These are phyloP conservation scores for Hansenula lynferdii DNA, from an alignment of 1,139 yeast genomes.

Conservation along the genomic window DNA sequence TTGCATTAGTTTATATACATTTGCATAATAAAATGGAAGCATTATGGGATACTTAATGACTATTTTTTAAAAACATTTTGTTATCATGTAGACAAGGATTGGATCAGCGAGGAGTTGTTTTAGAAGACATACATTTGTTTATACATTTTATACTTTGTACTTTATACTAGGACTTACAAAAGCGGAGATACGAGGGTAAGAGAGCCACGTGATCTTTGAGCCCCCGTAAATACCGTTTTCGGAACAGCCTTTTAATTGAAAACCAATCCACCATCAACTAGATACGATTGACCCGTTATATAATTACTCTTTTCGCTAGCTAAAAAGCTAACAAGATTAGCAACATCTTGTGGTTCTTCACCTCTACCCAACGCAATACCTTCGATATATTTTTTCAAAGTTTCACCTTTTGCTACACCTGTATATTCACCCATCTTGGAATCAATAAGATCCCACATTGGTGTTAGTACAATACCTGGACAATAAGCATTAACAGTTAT, in stretches of 20 bases:
- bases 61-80: too few relatives aligned
- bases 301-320: conserved; percentile 36
- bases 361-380: conserved; percentile 23
- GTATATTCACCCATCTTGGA: conserved; percentile 16
- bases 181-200: too few relatives aligned
- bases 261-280: conserved; percentile 38
- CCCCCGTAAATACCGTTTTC: too few relatives aligned
- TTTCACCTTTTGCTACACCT: conserved; percentile 20
- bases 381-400: conserved; percentile 18
- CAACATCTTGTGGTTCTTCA: conserved; percentile 23
- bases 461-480: conserved; percentile 27
- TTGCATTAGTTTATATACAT: too few relatives aligned
- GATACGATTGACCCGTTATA: conserved; percentile 39
- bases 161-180: too few relatives aligned
- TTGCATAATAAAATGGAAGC: too few relatives aligned
- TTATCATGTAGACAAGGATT: too few relatives aligned
- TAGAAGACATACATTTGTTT: too few relatives aligned
- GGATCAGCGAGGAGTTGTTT: too few relatives aligned
- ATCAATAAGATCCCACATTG: conserved; percentile 27
- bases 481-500: conserved; percentile 26
- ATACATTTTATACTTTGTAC: too few relatives aligned
- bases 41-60: too few relatives aligned
- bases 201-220: too few relatives aligned
- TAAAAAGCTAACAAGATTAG: conserved; percentile 26
- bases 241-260: conserved; percentile 7